A percentile compares a stretch with the other conserved stretches of the same genome.
Evolutionary conservation across 2,329 filamentous ascomycete genomes (phyloP).

Genomic region (Trichophyton mentagrophytes): DNA sequence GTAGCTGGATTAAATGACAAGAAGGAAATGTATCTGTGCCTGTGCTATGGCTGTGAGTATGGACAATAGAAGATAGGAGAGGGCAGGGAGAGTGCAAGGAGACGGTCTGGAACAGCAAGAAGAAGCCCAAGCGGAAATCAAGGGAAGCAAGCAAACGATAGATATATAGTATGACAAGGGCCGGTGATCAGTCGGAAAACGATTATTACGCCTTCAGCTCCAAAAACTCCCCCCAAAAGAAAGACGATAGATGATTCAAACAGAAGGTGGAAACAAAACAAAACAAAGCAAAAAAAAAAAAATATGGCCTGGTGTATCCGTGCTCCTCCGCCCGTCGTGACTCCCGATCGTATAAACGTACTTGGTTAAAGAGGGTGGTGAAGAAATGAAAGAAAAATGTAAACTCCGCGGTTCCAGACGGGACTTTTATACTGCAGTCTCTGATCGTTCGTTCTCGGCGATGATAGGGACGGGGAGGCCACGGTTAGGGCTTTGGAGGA

Average conservation of each 20-base stretch:
- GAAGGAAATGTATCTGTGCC: not conserved
- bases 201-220: not conserved
- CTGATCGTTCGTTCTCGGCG: constrained; percentile 67
- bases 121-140: not conserved
- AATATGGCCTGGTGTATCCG: not conserved
- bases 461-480: constrained; percentile 76
- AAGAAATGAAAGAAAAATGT: not conserved
- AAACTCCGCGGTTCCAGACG: not conserved
- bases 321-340: not conserved
- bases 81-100: not conserved
- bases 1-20: not conserved
- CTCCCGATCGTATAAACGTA: not conserved
- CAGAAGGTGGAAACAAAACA: not conserved
- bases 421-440: constrained; percentile 52
- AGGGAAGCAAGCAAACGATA: not conserved
- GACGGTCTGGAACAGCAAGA: not conserved
- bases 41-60: not conserved
- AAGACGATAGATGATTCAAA: not conserved
- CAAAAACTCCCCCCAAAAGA: not conserved
- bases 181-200: not conserved
- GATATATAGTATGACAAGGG: not conserved
- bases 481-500: constrained; percentile 82
- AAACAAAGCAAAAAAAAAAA: not conserved
- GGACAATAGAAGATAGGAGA: not conserved
- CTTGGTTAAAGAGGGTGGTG: not conserved